Evolutionary conservation across 257 asterid genomes (phyloP).

Genomic region (Solanum chiquidenum): DNA sequence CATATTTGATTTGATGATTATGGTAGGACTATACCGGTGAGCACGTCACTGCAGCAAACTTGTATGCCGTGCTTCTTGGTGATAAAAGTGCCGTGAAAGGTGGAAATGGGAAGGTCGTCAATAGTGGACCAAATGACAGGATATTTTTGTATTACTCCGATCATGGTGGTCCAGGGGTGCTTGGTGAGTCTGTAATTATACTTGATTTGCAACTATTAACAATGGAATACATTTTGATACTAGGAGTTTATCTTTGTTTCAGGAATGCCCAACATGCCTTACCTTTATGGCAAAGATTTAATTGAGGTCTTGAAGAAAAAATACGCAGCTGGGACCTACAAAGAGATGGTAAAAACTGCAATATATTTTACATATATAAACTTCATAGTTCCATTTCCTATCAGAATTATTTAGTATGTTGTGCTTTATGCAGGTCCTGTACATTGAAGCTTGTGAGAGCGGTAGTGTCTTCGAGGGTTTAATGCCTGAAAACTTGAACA

Average conservation of each 20-base stretch:
- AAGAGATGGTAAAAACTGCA: constrained; percentile 53
- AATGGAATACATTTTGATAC: background rate
- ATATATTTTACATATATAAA: background rate
- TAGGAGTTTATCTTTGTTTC: background rate
- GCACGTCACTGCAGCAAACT: constrained; percentile 44
- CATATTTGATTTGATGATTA: background rate
- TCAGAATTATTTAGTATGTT: background rate
- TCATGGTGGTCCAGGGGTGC: constrained; percentile 95
- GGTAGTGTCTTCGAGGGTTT: constrained; percentile 85
- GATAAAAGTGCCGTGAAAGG: constrained; percentile 53
- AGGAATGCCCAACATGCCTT: constrained; percentile 82
- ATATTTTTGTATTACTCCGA: constrained; percentile 78
- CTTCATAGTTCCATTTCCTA: background rate
- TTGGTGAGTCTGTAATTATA: constrained; percentile 37
- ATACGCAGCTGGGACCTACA: constrained; percentile 56
- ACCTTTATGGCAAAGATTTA: constrained; percentile 59
- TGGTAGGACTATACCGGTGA: constrained; percentile 76
- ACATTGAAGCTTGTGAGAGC: constrained; percentile 85
- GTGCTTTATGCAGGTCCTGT: constrained; percentile 42
- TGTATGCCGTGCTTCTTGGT: constrained; percentile 75
- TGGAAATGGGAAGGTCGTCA: constrained; percentile 70
- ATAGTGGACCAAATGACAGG: constrained; percentile 60
- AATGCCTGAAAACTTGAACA: constrained; percentile 63
- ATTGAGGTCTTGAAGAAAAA: constrained; percentile 66
- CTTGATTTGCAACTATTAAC: background rate